Base-by-base conservation (phyloP, 108 stramenopile species). In the Parmales sp. region DNA sequence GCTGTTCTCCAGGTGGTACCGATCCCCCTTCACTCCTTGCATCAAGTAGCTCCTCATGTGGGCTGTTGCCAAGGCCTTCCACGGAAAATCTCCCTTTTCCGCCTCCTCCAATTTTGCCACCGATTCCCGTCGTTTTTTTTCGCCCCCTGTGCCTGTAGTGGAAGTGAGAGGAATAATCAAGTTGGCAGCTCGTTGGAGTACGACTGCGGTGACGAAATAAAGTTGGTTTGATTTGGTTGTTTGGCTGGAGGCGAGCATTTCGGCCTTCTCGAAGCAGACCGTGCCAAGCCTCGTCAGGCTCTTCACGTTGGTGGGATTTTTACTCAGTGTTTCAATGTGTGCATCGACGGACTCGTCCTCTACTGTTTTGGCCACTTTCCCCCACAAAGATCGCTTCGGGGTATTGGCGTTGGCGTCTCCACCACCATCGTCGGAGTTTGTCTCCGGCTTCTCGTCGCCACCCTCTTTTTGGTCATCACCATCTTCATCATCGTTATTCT, bases 1-100 rank as follows among this genome's bases (percentile, higher is more conserved):
- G 54, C 54, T 60, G 26, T 6, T 28, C n/a, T 60, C 54, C 54
- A 60, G 20, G 31, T 60, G 54, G 29, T 60, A 13, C 54, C 54
- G 29, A 34, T 60, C 54, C 29, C 54, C 54, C 54, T 20, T 60
- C 16, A 60, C 36, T 16, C 54, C 54, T 16, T 60, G 54, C 7
- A 60, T 28, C 54, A 60, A 20, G 31, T 34, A 60, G n/a, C n/a
- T 60, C n/a, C 54, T 11, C 29, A 60, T 6, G 28, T 60, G 54
- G 28, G 31, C 54, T 34, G 29, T 34, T 2, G 29, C 54, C 31
- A 60, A 34, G 54, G 13, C 31, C 31, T 20, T 34, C 54, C 54
- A 60, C 31, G 54, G 54, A 16, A 60, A 60, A 20, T 60, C 54
- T 16, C 36, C 54, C 28, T 60, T 60, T 34, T 34, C 54, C 8